phyloP scores from a whole-genome alignment of 441 rosid species.

The Raphanus hybrid region DNA sequence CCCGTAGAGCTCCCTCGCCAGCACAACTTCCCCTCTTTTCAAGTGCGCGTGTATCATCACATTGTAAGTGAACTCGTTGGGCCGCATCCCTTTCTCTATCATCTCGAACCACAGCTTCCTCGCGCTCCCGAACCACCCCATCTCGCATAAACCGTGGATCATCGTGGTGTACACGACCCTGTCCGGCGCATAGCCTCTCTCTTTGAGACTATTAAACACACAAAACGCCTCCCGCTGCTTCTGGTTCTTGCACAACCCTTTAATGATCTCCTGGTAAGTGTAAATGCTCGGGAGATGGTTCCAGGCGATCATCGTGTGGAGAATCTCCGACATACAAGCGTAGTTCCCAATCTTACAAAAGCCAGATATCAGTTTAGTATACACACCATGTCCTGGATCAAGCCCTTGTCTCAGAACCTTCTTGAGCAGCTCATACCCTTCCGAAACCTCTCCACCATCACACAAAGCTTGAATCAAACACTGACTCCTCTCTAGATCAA shows the following conservation, averaged over 20 bases:
- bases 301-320: constrained; percentile 53
- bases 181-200: constrained; percentile 49
- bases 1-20: constrained; percentile 43
- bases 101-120: constrained; percentile 55
- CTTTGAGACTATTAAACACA: constrained; percentile 50
- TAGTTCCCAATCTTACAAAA: constrained; percentile 58
- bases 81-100: constrained; percentile 52
- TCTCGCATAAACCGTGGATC: constrained; percentile 56
- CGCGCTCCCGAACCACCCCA: constrained; percentile 50
- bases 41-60: constrained; percentile 55
- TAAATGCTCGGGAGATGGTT: constrained; percentile 52
- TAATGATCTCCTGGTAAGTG: constrained; percentile 61
- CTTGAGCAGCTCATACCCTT: constrained; percentile 66
- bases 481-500: constrained; percentile 50
- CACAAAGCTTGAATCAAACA: constrained; percentile 69
- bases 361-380: constrained; percentile 56
- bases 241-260: constrained; percentile 51
- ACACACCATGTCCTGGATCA: constrained; percentile 58
- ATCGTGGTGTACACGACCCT: constrained; percentile 50
- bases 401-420: constrained; percentile 52
- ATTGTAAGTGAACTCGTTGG: constrained; percentile 54
- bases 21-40: constrained; percentile 46
- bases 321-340: constrained; percentile 51
- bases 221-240: constrained; percentile 51
- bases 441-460: constrained; percentile 44